Conservation (phyloP, 257 asterid genomes). For the Datura wrightii region DNA sequence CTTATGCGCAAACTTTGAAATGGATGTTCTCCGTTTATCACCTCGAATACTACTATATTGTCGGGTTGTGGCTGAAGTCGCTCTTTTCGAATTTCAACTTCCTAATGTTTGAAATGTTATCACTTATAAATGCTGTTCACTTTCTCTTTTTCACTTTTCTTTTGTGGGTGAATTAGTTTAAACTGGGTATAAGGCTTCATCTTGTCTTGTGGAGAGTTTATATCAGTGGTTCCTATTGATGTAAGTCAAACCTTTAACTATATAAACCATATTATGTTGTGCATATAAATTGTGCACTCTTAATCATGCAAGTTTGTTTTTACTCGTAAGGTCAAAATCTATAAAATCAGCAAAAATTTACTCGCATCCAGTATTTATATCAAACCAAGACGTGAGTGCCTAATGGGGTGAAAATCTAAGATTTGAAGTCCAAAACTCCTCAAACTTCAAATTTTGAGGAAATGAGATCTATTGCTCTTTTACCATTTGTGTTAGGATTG, state of each 20-base stretch:
- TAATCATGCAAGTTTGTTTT: too few relatives aligned
- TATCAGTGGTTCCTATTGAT: neutral
- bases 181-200: neutral
- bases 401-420: too few relatives aligned
- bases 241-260: neutral
- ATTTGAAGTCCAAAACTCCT: too few relatives aligned
- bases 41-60: neutral
- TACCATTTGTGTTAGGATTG: too few relatives aligned
- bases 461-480: too few relatives aligned
- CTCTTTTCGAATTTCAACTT: neutral
- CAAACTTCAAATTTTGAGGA: too few relatives aligned
- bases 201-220: neutral
- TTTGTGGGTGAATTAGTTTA: neutral
- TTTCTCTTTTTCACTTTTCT: neutral
- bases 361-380: too few relatives aligned
- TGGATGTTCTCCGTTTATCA: neutral
- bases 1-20: conserved; percentile 38
- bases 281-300: too few relatives aligned
- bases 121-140: neutral
- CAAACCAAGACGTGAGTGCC: too few relatives aligned
- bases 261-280: neutral
- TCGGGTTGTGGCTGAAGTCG: neutral
- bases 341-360: too few relatives aligned
- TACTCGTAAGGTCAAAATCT: too few relatives aligned
- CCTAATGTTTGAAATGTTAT: neutral